Conservation (phyloP, 2,329 filamentous ascomycete species). For the Ambrosiella cleistominuta region DNA sequence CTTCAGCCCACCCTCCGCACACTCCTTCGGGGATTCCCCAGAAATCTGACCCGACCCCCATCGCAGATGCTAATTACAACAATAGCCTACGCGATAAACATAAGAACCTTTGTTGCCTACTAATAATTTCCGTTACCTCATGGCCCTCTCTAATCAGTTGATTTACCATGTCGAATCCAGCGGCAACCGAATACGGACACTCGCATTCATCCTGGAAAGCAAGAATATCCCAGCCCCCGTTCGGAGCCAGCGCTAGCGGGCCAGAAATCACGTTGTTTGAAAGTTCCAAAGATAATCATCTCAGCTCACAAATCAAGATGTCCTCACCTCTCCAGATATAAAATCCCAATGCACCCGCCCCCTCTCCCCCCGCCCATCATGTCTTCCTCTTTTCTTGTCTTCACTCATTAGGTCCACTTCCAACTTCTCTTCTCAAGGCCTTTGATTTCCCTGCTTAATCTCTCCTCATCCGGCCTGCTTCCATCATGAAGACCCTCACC, state of each 20-base stretch:
- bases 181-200: not conserved
- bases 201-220: not conserved
- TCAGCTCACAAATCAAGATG: not conserved
- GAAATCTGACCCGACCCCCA: too few species aligned
- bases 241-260: too few species aligned
- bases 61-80: not conserved
- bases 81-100: not conserved
- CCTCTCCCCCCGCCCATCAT: not conserved
- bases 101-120: not conserved
- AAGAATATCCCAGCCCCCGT: too few species aligned
- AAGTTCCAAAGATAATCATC: not conserved
- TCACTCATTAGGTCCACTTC: conserved; percentile 5
- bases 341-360: not conserved
- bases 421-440: not conserved
- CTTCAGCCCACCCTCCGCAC: too few species aligned
- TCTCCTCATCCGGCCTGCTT: not conserved
- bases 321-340: not conserved
- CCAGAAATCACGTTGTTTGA: too few species aligned
- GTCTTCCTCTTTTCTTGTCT: not conserved
- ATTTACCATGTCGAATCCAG: not conserved
- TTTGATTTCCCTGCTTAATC: not conserved
- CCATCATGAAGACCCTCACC: conserved; percentile 10
- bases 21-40: too few species aligned
- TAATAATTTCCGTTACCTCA: conserved; percentile 8
- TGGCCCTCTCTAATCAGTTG: not conserved